Evolutionary conservation across 305 asterid species (phyloP), one percentile per base, ranked within the genome.

Genomic region (Coffea humblotiana): DNA sequence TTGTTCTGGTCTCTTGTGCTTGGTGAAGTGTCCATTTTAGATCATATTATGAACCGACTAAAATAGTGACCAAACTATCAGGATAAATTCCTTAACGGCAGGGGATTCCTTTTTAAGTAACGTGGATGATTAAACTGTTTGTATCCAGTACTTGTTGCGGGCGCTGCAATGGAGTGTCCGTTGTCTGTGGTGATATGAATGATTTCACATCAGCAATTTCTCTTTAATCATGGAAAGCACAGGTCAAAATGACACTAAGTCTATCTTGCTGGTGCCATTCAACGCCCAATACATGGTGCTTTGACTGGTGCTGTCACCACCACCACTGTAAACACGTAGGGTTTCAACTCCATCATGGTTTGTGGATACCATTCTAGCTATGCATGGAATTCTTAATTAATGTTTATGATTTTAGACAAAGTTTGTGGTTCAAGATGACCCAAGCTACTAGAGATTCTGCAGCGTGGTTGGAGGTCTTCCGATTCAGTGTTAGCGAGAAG

Each of bases 251-350:
- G 52, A 67, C 23, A 8, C 25, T 21, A 11, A 61, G 35, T 61
- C 25, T 14, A 37, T 63, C 64, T 6, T 60, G 45, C 64, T 72
- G n/a, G 74, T 80, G 75, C 83, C 37, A 64, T 72, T 23, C 21
- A 47, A 51, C 65, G n/a, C 43, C 43, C 16, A 19, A 16, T 60
- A 48, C 69, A 47, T 80, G 15, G 78, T 73, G 75, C 66, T 79
- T 73, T 73, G 68, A 45, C 78, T 65, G 65, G 48, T 79, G 82
- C 61, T 70, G 78, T 74, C 15, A 37, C 74, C 82, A 37, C 74
- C 82, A 35, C 72, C 32, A 16, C 21, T 25, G 67, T 79, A 27
- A 43, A 63, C 66, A 61, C 48, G 78, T 72, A 79, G 78, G 67
- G 78, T 79, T 72, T 48, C 18, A 47, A 32, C 5, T 19, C 43